These are phyloP conservation scores for Monascus ruber DNA, from an alignment of 2,329 filamentous ascomycete species.

Conservation along the genomic window DNA sequence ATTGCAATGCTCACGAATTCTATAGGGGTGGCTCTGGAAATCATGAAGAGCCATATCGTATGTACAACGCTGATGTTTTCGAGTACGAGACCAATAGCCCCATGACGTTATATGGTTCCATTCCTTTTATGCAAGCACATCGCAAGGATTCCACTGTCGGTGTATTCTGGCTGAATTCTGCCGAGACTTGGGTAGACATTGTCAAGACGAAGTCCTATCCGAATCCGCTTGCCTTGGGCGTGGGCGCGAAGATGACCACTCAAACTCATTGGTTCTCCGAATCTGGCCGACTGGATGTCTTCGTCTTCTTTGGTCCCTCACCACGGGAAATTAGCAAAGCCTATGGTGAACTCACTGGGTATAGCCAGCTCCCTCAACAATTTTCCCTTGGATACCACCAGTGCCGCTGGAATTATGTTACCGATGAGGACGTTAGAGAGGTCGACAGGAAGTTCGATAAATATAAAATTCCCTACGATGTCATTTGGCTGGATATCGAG, in stretches of 20 bases:
- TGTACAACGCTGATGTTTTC: slow-evolving; percentile 96
- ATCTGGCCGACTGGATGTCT: slow-evolving; percentile 76
- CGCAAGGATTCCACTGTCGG: slow-evolving; percentile 87
- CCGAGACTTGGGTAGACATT: slow-evolving; percentile 96
- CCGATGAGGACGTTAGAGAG: slow-evolving; percentile 91
- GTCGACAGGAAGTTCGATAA: slow-evolving; percentile 96
- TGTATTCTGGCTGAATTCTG: slow-evolving; percentile 93
- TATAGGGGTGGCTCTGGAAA: slow-evolving; percentile 64
- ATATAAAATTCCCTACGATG: slow-evolving; percentile 88
- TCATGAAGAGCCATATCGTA: slow-evolving; percentile 77
- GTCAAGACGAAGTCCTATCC: slow-evolving; percentile 62
- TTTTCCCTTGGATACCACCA: slow-evolving; percentile 93
- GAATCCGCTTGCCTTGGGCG: slow-evolving; percentile 68
- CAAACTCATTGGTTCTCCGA: slow-evolving; percentile 97
- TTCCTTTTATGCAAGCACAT: slow-evolving; percentile 96
- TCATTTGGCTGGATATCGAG: slow-evolving; percentile 98
- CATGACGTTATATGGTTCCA: slow-evolving; percentile 96
- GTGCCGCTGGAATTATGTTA: slow-evolving; percentile 98
- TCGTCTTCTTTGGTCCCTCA: slow-evolving; percentile 84
- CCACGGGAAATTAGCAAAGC: slow-evolving; percentile 69
- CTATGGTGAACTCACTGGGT: slow-evolving; percentile 85
- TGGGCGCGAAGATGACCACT: slow-evolving; percentile 59
- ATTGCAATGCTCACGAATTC: slow-evolving; percentile 9
- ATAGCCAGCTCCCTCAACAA: slow-evolving; percentile 79
- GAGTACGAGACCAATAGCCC: slow-evolving; percentile 95